A percentile compares a stretch with the other conserved stretches of the same genome.
These are phyloP conservation scores for Debaryomyces prosopidis DNA, from an alignment of 805 yeast genomes.

Conservation along the genomic window DNA sequence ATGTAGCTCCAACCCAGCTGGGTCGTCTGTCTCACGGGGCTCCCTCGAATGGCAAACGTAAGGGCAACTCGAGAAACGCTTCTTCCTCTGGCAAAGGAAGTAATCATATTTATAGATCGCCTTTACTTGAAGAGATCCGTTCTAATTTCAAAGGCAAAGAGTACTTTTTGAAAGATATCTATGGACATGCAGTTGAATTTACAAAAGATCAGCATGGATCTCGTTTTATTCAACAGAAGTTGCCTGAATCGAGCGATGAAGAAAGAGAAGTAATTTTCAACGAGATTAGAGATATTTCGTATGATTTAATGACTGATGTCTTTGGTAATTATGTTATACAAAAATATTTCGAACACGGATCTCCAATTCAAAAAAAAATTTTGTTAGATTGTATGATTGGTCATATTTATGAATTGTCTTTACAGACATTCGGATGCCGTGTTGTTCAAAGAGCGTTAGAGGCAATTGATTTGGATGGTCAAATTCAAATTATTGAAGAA, in stretches of 20 bases:
- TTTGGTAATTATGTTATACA: slow-evolving; percentile 98
- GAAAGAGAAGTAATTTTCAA: slow-evolving; percentile 77
- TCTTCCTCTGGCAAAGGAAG: slow-evolving; percentile 21
- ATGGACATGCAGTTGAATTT: slow-evolving; percentile 87
- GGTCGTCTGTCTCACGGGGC: slow-evolving; percentile 4
- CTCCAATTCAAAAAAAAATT: slow-evolving; percentile 63
- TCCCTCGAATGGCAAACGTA: slow-evolving; percentile 6
- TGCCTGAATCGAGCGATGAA: slow-evolving; percentile 65
- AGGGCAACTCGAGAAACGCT: slow-evolving; percentile 12
- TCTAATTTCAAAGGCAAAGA: slow-evolving; percentile 58
- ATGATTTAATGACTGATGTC: slow-evolving; percentile 89
- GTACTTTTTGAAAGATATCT: slow-evolving; percentile 68
- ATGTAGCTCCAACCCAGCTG: slow-evolving; percentile 11
- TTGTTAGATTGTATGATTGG: slow-evolving; percentile 73
- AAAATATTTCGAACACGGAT: slow-evolving; percentile 85
- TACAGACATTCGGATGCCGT: slow-evolving; percentile 98
- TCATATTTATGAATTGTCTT: slow-evolving; percentile 69
- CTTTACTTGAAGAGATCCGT: slow-evolving; percentile 83
- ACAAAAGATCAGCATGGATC: slow-evolving; percentile 97
- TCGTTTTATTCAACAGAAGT: slow-evolving; percentile 88
- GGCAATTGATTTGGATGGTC: slow-evolving; percentile 62
- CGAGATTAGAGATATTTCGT: slow-evolving; percentile 73
- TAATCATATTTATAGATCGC: slow-evolving; percentile 66
- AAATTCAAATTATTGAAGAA: slow-evolving; percentile 68
- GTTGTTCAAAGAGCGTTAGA: slow-evolving; percentile 95